phyloP scores from a whole-genome alignment of 768 basidiomycete genomes.

The Punctularia strigosozonata region DNA sequence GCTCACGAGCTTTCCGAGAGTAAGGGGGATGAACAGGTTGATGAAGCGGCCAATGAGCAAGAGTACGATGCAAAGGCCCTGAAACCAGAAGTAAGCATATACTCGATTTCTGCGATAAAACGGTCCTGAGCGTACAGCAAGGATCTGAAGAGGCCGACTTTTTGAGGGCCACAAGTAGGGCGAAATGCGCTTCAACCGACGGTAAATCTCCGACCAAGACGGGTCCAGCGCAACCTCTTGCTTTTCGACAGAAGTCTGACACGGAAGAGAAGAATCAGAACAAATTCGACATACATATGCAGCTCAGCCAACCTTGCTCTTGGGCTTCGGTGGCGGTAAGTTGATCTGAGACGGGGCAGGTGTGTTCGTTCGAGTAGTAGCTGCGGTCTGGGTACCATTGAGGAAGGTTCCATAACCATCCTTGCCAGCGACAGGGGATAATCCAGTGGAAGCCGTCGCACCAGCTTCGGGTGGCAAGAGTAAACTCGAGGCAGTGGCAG shows the following conservation, averaged over 20 bases:
- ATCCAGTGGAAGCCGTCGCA: constrained; percentile 36
- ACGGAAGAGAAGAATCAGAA: constrained; percentile 6
- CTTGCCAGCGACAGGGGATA: constrained; percentile 31
- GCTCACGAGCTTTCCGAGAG: constrained; percentile 53
- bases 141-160: constrained; percentile 48
- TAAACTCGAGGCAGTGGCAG: constrained; percentile 37
- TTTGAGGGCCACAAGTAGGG: constrained; percentile 84
- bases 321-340: constrained; percentile 13
- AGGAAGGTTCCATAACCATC: constrained; percentile 74
- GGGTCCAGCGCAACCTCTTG: constrained; percentile 50
- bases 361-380: constrained; percentile 34
- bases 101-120: constrained; percentile 3
- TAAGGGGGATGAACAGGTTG: constrained; percentile 58
- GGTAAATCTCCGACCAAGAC: constrained; percentile 58
- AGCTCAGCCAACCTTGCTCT: constrained; percentile 6
- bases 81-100: constrained; percentile 2
- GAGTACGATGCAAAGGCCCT: constrained; percentile 60
- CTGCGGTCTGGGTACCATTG: constrained; percentile 33
- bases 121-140: constrained; percentile 36
- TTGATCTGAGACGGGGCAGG: constrained; percentile 27
- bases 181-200: constrained; percentile 49
- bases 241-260: constrained; percentile 26
- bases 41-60: constrained; percentile 68
- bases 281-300: constrained; percentile 2
- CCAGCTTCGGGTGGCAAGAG: constrained; percentile 39